phyloP scores from a whole-genome alignment of 495 filamentous ascomycete species.

The Entonaema liquescens region DNA sequence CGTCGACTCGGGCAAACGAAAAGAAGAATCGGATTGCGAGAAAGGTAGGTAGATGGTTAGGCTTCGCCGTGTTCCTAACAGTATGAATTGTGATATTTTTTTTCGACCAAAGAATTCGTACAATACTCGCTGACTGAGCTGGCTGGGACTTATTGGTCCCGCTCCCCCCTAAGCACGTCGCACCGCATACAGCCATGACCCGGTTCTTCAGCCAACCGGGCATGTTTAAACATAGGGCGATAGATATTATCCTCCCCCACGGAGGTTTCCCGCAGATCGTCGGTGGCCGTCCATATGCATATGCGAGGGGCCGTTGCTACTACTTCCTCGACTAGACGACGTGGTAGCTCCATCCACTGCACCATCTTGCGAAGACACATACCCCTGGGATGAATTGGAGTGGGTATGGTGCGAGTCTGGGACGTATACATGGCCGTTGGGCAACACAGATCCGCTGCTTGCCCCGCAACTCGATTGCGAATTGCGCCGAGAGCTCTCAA shows the following conservation, averaged over 20 bases:
- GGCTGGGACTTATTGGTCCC: conserved; percentile 16
- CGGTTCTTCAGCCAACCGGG: conserved; percentile 38
- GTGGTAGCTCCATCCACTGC: conserved; percentile 30
- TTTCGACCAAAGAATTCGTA: conserved; percentile 17
- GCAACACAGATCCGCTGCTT: conserved; percentile 32
- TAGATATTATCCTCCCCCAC: conserved; percentile 40
- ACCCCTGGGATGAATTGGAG: conserved; percentile 24
- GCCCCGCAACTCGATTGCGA: conserved; percentile 38
- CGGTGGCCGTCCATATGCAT: conserved; percentile 41
- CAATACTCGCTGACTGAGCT: conserved; percentile 35
- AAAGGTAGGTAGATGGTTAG: conserved; percentile 19
- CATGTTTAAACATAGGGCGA: conserved; percentile 21
- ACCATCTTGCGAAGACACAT: conserved; percentile 24
- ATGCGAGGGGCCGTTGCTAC: conserved; percentile 32
- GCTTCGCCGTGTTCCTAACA: conserved; percentile 27
- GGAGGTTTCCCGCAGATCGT: conserved; percentile 47
- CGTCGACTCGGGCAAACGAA: conserved; percentile 21
- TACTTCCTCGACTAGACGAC: conserved; percentile 29
- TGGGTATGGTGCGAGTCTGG: conserved; percentile 34
- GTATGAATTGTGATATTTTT: conserved; percentile 9
- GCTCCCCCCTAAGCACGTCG: conserved; percentile 15
- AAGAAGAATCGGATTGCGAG: conserved; percentile 8
- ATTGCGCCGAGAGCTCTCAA: conserved; percentile 27
- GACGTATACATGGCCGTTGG: conserved; percentile 46
- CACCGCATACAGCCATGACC: conserved; percentile 40